phyloP scores from a whole-genome alignment of 345 rosid genomes.

The rapeseed (Brassica napus) region Da-Ae NC_063437.1:19279501-19280000 shows the following conservation, averaged over 20 bases:
- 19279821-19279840: conserved; percentile 57
- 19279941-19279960: conserved; percentile 31
- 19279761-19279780: no score
- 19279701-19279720: neutral
- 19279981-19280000: conserved; percentile 7
- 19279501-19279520: conserved; percentile 59
- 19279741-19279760: neutral
- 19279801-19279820: conserved; percentile 35
- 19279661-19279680: neutral
- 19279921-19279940: conserved; percentile 42
- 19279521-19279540: conserved; percentile 49
- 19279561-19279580: conserved; percentile 42
- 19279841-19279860: conserved; percentile 47
- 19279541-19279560: conserved; percentile 57
- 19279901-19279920: conserved; percentile 48
- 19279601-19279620: conserved; percentile 31
- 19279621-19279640: conserved; percentile 47
- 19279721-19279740: neutral
- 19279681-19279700: neutral
- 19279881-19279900: conserved; percentile 38
- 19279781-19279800: neutral
- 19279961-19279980: conserved; percentile 36
- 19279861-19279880: conserved; percentile 44
- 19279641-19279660: conserved; percentile 6
- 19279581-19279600: conserved; percentile 60